These are phyloP conservation scores for Eimeria zaria DNA, from an alignment of 169 alveolate genomes.

Conservation along the genomic window DNA sequence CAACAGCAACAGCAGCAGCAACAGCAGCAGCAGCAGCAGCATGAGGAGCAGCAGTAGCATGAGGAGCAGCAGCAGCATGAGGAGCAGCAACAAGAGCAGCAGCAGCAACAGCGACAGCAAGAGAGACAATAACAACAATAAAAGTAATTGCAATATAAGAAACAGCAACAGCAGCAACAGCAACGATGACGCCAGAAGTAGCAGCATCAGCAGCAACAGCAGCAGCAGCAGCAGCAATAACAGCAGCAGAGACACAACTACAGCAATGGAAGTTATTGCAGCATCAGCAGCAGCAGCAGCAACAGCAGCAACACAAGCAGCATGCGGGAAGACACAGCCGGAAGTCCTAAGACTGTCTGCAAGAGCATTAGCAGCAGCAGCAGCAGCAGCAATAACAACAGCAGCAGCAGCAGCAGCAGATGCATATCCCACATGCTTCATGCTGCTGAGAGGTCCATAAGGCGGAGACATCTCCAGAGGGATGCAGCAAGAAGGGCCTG, in stretches of 20 bases:
- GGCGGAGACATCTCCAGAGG: neutral
- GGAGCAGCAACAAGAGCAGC: neutral
- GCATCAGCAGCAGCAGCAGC: conserved; percentile 4
- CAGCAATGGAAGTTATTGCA: neutral
- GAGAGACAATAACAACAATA: conserved; percentile 7
- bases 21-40: conserved; percentile 32
- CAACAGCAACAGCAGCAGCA: too few relatives aligned
- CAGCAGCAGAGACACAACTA: neutral
- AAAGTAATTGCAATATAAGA: neutral
- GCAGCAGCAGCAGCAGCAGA: conserved; percentile 6
- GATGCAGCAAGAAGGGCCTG: conserved; percentile 1
- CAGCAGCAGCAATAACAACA: too few relatives aligned
- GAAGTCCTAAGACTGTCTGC: too few relatives aligned
- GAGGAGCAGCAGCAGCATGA: neutral
- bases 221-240: neutral
- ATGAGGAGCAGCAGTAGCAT: neutral
- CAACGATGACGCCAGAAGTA: neutral
- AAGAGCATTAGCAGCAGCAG: too few relatives aligned
- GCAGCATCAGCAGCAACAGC: conserved; percentile 29
- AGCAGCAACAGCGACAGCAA: conserved; percentile 37
- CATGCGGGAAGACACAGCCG: too few relatives aligned
- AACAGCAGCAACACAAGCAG: conserved; percentile 14
- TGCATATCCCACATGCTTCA: neutral
- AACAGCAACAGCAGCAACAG: neutral
- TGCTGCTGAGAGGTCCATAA: neutral